phyloP scores from a whole-genome alignment of 331 rosid genomes.

The Telfairia occidentalis region DNA sequence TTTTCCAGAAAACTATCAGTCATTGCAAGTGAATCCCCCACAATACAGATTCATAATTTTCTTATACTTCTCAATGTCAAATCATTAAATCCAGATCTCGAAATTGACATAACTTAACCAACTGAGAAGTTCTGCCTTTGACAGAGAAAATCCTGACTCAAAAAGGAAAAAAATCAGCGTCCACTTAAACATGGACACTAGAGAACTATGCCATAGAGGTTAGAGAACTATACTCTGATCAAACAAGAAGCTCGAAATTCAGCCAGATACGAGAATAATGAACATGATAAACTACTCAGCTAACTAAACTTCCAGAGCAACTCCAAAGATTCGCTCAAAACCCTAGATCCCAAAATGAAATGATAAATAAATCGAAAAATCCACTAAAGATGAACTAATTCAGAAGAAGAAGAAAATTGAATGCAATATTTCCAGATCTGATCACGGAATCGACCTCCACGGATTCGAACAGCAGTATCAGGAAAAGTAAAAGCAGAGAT shows the following conservation, averaged over 20 bases:
- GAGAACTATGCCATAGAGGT: not conserved
- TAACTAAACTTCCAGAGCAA: not conserved
- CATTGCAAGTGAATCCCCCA: not conserved
- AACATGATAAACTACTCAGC: not conserved
- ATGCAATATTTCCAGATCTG: not conserved
- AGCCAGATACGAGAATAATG: not conserved
- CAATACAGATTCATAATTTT: not conserved
- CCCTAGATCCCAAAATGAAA: not conserved
- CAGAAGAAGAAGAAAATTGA: not conserved
- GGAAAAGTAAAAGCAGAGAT: not conserved
- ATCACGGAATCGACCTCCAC: not conserved
- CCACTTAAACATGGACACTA: not conserved
- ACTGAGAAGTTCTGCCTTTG: not conserved
- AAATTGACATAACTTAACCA: not conserved
- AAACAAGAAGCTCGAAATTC: not conserved
- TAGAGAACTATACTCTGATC: not conserved
- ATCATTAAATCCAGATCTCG: not conserved
- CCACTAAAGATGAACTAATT: not conserved
- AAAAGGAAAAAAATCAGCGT: not conserved
- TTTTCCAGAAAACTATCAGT: not conserved
- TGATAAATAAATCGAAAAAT: not conserved
- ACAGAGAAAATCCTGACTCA: not conserved
- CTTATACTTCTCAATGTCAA: not conserved
- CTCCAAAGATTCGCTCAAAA: not conserved
- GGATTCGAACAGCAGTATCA: not conserved